Percentiles rank a stretch among this genome's conserved stretches.
Evolutionary conservation across 108 stramenopile genomes (phyloP).

Genomic region (Cyclostephanos tholiformis): DNA sequence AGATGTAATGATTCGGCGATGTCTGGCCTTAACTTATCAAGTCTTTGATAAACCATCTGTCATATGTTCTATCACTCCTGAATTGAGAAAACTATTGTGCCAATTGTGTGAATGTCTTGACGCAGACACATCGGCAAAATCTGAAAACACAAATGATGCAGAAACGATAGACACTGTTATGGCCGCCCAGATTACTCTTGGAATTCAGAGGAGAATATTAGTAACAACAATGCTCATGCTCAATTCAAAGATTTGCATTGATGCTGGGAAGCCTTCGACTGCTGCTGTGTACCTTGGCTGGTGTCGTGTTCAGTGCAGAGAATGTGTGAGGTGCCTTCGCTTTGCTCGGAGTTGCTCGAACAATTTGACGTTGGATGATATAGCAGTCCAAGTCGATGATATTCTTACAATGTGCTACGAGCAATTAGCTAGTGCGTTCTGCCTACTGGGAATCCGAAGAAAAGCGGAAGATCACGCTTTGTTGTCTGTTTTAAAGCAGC

Average conservation of each 20-base stretch:
- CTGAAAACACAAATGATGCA: background rate
- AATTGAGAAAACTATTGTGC: background rate
- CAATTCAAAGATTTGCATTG: constrained; percentile 19
- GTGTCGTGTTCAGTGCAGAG: constrained; percentile 28
- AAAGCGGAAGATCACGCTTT: constrained; percentile 50
- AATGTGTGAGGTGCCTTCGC: constrained; percentile 12
- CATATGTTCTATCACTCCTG: background rate
- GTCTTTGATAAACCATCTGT: background rate
- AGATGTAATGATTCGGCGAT: background rate
- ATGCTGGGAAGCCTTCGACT: constrained; percentile 13
- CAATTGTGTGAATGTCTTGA: background rate
- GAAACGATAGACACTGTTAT: background rate
- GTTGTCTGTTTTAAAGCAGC: constrained; percentile 32
- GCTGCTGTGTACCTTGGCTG: constrained; percentile 18
- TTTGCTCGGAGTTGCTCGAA: background rate
- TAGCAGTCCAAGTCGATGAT: constrained; percentile 28
- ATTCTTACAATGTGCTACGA: constrained; percentile 29
- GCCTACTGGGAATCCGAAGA: constrained; percentile 30
- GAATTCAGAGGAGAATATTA: constrained; percentile 21
- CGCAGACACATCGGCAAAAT: background rate
- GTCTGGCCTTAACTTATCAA: background rate
- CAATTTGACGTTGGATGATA: constrained; percentile 20
- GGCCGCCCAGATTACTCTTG: background rate
- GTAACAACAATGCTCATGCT: constrained; percentile 26
- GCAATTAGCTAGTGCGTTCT: constrained; percentile 29